Conservation (phyloP, 352 stramenopile genomes). For the Albugo candida region DNA sequence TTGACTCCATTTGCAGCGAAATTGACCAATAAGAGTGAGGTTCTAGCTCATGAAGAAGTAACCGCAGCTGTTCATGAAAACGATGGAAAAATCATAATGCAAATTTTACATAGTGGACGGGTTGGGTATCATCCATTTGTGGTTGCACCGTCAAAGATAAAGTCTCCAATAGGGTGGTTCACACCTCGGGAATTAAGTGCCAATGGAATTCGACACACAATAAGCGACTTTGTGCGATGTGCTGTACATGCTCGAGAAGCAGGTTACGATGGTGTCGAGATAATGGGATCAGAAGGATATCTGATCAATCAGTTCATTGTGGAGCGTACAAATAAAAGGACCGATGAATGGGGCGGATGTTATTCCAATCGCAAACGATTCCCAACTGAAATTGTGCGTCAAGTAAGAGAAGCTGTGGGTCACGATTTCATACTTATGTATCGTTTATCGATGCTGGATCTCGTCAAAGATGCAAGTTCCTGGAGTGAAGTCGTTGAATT, state of each 20-base stretch:
- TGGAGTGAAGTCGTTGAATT: slow-evolving; percentile 82
- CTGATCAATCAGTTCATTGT: slow-evolving; percentile 97
- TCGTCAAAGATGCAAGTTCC: slow-evolving; percentile 81
- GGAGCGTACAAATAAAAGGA: slow-evolving; percentile 86
- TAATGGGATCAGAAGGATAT: slow-evolving; percentile 98
- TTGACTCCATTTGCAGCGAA: slow-evolving; percentile 88
- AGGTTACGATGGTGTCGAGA: slow-evolving; percentile 95
- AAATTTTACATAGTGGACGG: slow-evolving; percentile 86
- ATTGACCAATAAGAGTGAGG: slow-evolving; percentile 79
- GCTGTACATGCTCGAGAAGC: slow-evolving; percentile 68
- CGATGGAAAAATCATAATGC: slow-evolving; percentile 75
- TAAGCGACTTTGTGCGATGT: slow-evolving; percentile 86
- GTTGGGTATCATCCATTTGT: slow-evolving; percentile 93
- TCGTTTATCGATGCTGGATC: slow-evolving; percentile 90
- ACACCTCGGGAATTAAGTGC: slow-evolving; percentile 67
- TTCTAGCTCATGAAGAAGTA: slow-evolving; percentile 81
- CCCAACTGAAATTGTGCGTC: slow-evolving; percentile 85
- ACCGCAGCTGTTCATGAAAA: slow-evolving; percentile 85
- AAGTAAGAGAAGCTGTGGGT: slow-evolving; percentile 75
- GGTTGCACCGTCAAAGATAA: slow-evolving; percentile 83
- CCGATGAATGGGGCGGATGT: slow-evolving; percentile 85
- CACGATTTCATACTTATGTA: slow-evolving; percentile 97
- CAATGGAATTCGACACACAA: slow-evolving; percentile 75
- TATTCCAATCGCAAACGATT: slow-evolving; percentile 91
- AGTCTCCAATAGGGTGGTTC: slow-evolving; percentile 89